Conservation (phyloP, 345 rosid species). For the Moricandia arvensis region DNA sequence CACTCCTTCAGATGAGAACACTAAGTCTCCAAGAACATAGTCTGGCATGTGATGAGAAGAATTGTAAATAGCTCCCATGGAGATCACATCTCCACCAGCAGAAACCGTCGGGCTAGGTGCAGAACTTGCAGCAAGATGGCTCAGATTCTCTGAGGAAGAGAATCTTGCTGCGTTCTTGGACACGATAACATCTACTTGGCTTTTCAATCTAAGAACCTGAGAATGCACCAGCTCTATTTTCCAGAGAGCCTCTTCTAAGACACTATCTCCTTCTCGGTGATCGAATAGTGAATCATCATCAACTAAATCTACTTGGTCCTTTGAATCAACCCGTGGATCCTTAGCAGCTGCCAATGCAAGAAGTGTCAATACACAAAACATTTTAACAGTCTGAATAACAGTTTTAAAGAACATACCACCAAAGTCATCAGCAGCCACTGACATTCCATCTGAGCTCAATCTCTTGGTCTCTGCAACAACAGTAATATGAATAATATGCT, state of each 20-base stretch:
- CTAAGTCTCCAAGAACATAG: conserved; percentile 59
- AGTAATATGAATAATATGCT: neutral
- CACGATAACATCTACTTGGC: conserved; percentile 56
- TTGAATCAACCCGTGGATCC: conserved; percentile 45
- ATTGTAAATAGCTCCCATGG: conserved; percentile 52
- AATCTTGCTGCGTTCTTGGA: conserved; percentile 72
- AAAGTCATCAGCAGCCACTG: conserved; percentile 55
- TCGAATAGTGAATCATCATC: conserved; percentile 44
- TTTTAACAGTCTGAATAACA: neutral
- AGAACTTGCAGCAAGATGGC: conserved; percentile 80
- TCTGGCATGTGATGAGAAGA: conserved; percentile 48
- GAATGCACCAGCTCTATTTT: conserved; percentile 66
- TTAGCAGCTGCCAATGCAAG: conserved; percentile 36
- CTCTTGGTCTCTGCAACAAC: conserved; percentile 65
- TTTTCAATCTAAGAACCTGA: conserved; percentile 62
- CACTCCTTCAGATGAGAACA: conserved; percentile 57
- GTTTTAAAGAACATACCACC: conserved; percentile 31
- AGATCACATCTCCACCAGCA: conserved; percentile 56
- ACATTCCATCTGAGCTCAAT: conserved; percentile 55
- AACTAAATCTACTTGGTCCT: conserved; percentile 38
- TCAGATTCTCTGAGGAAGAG: conserved; percentile 86
- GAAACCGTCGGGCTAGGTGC: conserved; percentile 86
- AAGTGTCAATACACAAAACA: conserved; percentile 23
- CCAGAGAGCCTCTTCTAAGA: conserved; percentile 63
- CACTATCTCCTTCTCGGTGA: conserved; percentile 47